A percentile compares a stretch with the other conserved stretches of the same genome.
These are phyloP conservation scores for Vigna trinervia DNA, from an alignment of 306 rosid genomes.

Conservation along the genomic window DNA sequence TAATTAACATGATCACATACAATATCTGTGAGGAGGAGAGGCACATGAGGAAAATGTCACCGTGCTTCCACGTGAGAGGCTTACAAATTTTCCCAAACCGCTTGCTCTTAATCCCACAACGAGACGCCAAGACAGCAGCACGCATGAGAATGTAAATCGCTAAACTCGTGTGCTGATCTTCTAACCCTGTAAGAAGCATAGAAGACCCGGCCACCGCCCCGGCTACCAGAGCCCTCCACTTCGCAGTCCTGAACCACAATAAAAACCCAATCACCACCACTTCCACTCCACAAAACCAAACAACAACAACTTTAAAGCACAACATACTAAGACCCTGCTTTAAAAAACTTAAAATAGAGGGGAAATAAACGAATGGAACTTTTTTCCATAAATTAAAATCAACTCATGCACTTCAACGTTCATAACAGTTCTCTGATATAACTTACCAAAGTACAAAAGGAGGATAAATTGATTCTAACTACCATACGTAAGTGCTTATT, in stretches of 20 bases:
- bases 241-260: slow-evolving; percentile 86
- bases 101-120: slow-evolving; percentile 95
- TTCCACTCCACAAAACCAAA: slow-evolving; percentile 28
- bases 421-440: not conserved
- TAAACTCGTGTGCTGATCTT: slow-evolving; percentile 88
- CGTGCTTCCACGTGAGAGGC: slow-evolving; percentile 96
- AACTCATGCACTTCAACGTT: not conserved
- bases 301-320: not conserved
- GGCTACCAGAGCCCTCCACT: slow-evolving; percentile 93
- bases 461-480: not conserved
- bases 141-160: slow-evolving; percentile 94
- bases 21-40: slow-evolving; percentile 92
- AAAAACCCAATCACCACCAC: slow-evolving; percentile 44
- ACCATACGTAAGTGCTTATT: not conserved
- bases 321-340: not conserved
- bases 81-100: slow-evolving; percentile 82
- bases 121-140: slow-evolving; percentile 89
- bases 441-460: not conserved
- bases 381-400: not conserved
- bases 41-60: slow-evolving; percentile 98
- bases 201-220: slow-evolving; percentile 96
- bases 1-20: slow-evolving; percentile 55
- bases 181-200: slow-evolving; percentile 85
- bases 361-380: not conserved
- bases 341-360: not conserved